Percentiles rank a stretch among this genome's conserved stretches.
Conservation (phyloP, 2,329 filamentous ascomycete species). For the Fusarium odoratissimum region DNA sequence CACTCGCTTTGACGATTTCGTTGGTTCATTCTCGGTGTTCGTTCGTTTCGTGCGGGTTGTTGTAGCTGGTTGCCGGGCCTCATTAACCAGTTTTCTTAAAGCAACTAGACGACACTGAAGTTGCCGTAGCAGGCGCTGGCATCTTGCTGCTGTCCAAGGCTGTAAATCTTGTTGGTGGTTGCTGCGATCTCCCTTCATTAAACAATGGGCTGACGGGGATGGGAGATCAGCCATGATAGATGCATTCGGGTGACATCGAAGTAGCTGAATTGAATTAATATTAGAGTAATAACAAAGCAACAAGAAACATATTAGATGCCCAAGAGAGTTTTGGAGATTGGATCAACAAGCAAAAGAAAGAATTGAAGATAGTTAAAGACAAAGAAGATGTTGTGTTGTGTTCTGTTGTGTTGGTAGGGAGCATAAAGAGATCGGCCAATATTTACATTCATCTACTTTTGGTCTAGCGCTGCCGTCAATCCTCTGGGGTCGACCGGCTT, state of each 20-base stretch:
- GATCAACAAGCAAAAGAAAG: not conserved
- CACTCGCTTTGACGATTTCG: slow-evolving; percentile 42
- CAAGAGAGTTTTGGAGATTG: not conserved
- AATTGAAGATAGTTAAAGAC: not conserved
- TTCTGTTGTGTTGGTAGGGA: slow-evolving; percentile 1
- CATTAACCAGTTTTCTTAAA: slow-evolving; percentile 51
- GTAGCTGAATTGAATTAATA: not conserved
- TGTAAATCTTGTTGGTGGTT: slow-evolving; percentile 38
- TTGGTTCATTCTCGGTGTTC: slow-evolving; percentile 1
- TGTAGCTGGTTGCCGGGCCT: slow-evolving; percentile 27
- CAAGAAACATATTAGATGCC: not conserved
- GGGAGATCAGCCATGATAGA: slow-evolving; percentile 20
- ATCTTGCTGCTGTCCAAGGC: slow-evolving; percentile 61
- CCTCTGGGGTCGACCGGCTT: slow-evolving; percentile 29
- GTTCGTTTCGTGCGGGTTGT: slow-evolving; percentile 38
- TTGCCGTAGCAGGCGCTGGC: slow-evolving; percentile 60
- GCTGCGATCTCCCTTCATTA: slow-evolving; percentile 1
- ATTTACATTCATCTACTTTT: slow-evolving; percentile 49
- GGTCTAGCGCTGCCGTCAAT: slow-evolving; percentile 39
- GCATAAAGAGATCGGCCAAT: slow-evolving; percentile 18
- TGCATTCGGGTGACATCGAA: not conserved
- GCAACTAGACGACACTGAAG: slow-evolving; percentile 57
- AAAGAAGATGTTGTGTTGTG: slow-evolving; percentile 6
- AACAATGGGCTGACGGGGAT: slow-evolving; percentile 32
- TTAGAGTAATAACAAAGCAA: not conserved